Conservation (phyloP, 805 yeast genomes). For the Lipomyces sp. region DNA sequence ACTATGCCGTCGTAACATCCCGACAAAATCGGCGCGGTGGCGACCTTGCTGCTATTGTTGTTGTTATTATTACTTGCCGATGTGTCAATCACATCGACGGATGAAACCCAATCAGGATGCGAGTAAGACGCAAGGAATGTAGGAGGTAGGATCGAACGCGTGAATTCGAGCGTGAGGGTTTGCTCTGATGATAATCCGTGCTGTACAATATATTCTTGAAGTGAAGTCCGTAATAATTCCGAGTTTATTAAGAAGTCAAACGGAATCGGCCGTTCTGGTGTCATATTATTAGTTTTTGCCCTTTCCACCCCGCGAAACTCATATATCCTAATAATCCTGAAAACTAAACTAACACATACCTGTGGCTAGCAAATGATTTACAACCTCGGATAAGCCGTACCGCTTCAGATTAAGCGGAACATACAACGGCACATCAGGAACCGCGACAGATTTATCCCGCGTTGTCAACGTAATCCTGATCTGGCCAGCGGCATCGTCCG, state of each 20-base stretch:
- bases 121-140: conserved; percentile 82
- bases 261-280: conserved; percentile 66
- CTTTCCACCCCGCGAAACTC: no score
- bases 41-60: no score
- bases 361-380: conserved; percentile 75
- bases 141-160: conserved; percentile 94
- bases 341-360: conserved; percentile 13
- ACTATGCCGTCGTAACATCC: conserved; percentile 97
- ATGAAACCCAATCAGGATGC: conserved; percentile 95
- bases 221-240: conserved; percentile 67
- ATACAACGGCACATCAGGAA: conserved; percentile 77
- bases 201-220: conserved; percentile 75
- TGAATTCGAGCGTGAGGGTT: conserved; percentile 80
- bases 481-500: conserved; percentile 48
- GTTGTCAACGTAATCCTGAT: conserved; percentile 73
- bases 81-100: conserved; percentile 56
- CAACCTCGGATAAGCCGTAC: conserved; percentile 92
- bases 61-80: neutral
- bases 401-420: conserved; percentile 87
- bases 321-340: no score
- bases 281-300: neutral
- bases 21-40: conserved; percentile 61
- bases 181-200: conserved; percentile 85
- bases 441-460: conserved; percentile 74
- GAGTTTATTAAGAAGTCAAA: conserved; percentile 91